Base-by-base conservation (phyloP, 257 asterid genomes). In the Nyctanthes arbortristis region DNA sequence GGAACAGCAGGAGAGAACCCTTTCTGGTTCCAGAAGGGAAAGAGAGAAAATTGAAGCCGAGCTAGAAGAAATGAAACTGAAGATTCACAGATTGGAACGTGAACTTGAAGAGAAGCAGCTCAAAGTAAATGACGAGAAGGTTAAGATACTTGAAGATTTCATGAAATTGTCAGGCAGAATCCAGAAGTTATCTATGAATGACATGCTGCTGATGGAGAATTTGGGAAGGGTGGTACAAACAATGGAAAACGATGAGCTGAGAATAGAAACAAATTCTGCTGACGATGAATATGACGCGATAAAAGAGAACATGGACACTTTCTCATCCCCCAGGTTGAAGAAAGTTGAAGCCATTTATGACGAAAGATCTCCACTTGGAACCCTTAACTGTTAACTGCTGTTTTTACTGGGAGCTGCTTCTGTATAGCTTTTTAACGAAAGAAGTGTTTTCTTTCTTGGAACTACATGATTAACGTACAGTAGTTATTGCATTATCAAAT, bases 331-430 rank as follows among this genome's bases (percentile, higher is more conserved):
- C 9, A 49, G 55, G 69, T 71, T 45, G 85, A 89, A 82, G 79
- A 86, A 76, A 78, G 83, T 64, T 62, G 96, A 85, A 79, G 82
- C 70, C 61, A 70, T 68, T 36, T 60, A 32, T 75, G 90, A 82
- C 47, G 88, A 77, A 67, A 80, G 96, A 69, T 84, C 88, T 27
- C 96, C 96, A 18, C 76, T 93, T 65, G 86, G 89, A 81, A 73
- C 89, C 72, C 71, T 91, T 79, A 87, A 90, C 88, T 71, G 30
- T 72, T 78, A 78, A 61, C 52, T 20, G 27, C 67, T 24, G 70
- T 55, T 45, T 25, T 16, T 8, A 62, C n/a, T 20, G 49, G 28
- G 31, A 3, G 20, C 12, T 12, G 5, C 31, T 61, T 63, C 25
- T 35, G 49, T 49, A 24, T 22, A 3, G 59, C 59, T 24, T 20